These are phyloP conservation scores for Pythium myriotylum DNA, from an alignment of 352 stramenopile genomes.

Conservation along the genomic window DNA sequence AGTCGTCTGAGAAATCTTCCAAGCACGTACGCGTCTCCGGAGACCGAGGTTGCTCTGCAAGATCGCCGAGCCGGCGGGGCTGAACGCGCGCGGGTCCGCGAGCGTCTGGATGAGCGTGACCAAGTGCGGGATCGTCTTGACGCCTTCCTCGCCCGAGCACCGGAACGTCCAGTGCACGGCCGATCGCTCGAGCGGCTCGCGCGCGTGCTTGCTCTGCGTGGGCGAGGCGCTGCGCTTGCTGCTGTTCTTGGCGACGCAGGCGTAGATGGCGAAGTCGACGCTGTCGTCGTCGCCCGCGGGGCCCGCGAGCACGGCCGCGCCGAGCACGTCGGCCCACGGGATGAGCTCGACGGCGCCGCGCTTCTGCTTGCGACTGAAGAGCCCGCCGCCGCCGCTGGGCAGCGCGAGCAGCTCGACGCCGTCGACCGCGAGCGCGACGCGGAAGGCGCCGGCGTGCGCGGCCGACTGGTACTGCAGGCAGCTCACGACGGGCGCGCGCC, in stretches of 20 bases:
- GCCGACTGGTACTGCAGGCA: slow-evolving; percentile 22
- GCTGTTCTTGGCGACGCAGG: slow-evolving; percentile 23
- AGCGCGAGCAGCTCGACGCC: slow-evolving; percentile 42
- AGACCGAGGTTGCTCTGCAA: slow-evolving; percentile 28
- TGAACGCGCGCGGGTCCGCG: slow-evolving; percentile 40
- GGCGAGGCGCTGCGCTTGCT: slow-evolving; percentile 19
- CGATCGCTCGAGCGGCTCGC: slow-evolving; percentile 27
- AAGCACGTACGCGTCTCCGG: slow-evolving; percentile 39
- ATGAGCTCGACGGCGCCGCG: slow-evolving; percentile 35
- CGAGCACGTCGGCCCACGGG: slow-evolving; percentile 48
- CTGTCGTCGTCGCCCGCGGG: background rate
- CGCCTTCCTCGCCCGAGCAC: slow-evolving; percentile 33
- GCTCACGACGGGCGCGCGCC: slow-evolving; percentile 22
- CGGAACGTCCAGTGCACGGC: slow-evolving; percentile 56
- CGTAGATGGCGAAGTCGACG: slow-evolving; percentile 28
- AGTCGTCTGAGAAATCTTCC: too few species aligned
- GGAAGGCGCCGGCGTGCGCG: slow-evolving; percentile 18
- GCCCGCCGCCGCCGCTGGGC: background rate
- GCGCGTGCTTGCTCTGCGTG: slow-evolving; percentile 7
- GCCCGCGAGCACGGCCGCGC: slow-evolving; percentile 32
- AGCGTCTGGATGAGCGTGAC: slow-evolving; percentile 50
- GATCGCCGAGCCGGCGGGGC: slow-evolving; percentile 9
- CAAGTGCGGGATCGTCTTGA: slow-evolving; percentile 30
- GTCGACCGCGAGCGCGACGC: slow-evolving; percentile 33
- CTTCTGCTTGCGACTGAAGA: slow-evolving; percentile 32